These are phyloP conservation scores for Microcos paniculata DNA, from an alignment of 345 rosid species.

Conservation along the genomic window DNA sequence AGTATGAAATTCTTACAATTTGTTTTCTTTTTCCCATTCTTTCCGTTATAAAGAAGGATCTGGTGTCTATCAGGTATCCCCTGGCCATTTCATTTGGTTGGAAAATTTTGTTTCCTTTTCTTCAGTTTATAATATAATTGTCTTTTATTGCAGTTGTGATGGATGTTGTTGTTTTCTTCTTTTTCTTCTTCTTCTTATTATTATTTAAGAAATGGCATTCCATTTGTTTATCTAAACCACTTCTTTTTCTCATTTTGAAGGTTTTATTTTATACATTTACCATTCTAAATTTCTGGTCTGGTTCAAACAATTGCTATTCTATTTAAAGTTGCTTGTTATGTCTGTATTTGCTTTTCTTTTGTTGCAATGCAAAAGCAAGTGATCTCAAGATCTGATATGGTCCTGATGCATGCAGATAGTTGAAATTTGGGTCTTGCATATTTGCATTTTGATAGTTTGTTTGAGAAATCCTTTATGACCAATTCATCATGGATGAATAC, in stretches of 20 bases:
- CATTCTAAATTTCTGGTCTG: not conserved
- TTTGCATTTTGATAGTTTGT: not conserved
- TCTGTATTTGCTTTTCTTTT: not conserved
- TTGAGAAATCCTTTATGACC: not conserved
- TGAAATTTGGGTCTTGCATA: not conserved
- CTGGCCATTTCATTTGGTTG: not conserved
- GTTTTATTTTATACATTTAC: not conserved
- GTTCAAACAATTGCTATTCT: not conserved
- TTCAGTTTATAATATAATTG: no score
- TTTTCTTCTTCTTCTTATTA: no score
- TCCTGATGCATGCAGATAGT: not conserved
- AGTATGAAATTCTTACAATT: conserved; percentile 4
- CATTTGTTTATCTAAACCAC: no score
- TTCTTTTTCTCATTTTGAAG: no score
- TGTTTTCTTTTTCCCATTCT: not conserved
- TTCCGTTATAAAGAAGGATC: not conserved
- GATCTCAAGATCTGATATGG: not conserved
- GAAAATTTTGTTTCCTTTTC: not conserved
- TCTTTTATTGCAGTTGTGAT: no score
- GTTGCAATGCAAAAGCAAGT: not conserved
- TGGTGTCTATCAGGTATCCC: not conserved
- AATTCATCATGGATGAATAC: not conserved
- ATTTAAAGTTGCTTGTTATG: not conserved
- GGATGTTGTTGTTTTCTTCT: no score
- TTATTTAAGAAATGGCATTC: no score